phyloP scores from a whole-genome alignment of 2,329 filamentous ascomycete species.

The Aspergillus ustus region DNA sequence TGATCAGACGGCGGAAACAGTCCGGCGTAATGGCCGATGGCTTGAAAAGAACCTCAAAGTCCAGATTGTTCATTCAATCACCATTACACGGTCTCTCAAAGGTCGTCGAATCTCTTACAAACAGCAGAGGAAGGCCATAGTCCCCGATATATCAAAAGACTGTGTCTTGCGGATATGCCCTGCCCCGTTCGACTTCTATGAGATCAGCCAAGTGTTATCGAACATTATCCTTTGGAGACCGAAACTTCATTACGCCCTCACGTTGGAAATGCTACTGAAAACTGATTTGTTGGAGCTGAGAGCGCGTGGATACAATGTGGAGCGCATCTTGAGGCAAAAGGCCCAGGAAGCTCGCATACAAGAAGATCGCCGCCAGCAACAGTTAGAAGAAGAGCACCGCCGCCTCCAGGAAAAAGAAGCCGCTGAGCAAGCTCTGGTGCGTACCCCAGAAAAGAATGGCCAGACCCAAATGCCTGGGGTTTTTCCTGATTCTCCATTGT shows the following conservation, averaged over 20 bases:
- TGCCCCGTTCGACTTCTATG: constrained; percentile 78
- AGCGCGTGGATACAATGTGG: constrained; percentile 92
- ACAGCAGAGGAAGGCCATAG: constrained; percentile 77
- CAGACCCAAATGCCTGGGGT: constrained; percentile 70
- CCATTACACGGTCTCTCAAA: constrained; percentile 75
- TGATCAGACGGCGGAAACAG: constrained; percentile 75
- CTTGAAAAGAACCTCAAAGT: constrained; percentile 83
- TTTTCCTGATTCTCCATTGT: constrained; percentile 70
- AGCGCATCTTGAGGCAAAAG: constrained; percentile 87
- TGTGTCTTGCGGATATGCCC: constrained; percentile 78
- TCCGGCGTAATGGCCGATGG: constrained; percentile 89
- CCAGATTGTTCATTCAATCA: constrained; percentile 76
- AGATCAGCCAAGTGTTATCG: constrained; percentile 87
- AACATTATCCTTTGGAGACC: constrained; percentile 79
- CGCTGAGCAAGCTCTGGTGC: constrained; percentile 34
- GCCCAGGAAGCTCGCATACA: constrained; percentile 85
- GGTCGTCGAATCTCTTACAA: constrained; percentile 71
- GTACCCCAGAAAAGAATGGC: constrained; percentile 35
- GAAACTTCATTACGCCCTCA: constrained; percentile 85
- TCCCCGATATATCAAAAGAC: constrained; percentile 59
- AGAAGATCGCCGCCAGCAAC: constrained; percentile 76
- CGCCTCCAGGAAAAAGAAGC: constrained; percentile 66
- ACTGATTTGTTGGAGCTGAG: constrained; percentile 81
- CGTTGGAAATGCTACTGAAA: constrained; percentile 87
- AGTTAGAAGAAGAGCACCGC: constrained; percentile 73